Evolutionary conservation across 169 alveolate genomes (phyloP).

Genomic region (Haemoproteus tartakovskyi): DNA sequence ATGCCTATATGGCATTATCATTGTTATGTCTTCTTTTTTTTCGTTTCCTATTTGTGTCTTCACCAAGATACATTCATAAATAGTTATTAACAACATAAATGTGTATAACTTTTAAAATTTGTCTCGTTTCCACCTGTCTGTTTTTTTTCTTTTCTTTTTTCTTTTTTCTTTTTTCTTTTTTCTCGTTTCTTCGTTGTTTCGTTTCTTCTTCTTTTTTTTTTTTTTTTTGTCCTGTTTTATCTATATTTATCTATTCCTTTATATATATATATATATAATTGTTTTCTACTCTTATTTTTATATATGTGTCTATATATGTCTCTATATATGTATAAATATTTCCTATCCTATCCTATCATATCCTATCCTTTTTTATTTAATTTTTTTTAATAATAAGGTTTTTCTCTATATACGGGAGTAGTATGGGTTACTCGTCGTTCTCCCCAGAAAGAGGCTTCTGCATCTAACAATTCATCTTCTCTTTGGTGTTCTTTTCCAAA

Average conservation of each 20-base stretch:
- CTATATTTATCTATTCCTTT: no score
- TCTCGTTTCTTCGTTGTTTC: neutral
- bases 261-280: no score
- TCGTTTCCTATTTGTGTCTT: no score
- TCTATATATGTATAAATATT: no score
- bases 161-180: neutral
- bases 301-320: no score
- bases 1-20: no score
- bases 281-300: no score
- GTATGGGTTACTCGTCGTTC: conserved; percentile 61
- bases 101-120: no score
- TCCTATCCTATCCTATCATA: neutral
- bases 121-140: neutral
- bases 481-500: conserved; percentile 25
- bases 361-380: neutral
- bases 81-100: no score
- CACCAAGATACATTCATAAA: no score
- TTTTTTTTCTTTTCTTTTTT: conserved; percentile 3
- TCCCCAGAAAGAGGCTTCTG: conserved; percentile 67
- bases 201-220: neutral
- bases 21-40: no score
- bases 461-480: conserved; percentile 50
- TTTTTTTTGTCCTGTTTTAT: neutral
- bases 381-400: conserved; percentile 43
- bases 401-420: conserved; percentile 58